Conservation (phyloP, 2,329 filamentous ascomycete species). For the Beauveria sp. region DNA sequence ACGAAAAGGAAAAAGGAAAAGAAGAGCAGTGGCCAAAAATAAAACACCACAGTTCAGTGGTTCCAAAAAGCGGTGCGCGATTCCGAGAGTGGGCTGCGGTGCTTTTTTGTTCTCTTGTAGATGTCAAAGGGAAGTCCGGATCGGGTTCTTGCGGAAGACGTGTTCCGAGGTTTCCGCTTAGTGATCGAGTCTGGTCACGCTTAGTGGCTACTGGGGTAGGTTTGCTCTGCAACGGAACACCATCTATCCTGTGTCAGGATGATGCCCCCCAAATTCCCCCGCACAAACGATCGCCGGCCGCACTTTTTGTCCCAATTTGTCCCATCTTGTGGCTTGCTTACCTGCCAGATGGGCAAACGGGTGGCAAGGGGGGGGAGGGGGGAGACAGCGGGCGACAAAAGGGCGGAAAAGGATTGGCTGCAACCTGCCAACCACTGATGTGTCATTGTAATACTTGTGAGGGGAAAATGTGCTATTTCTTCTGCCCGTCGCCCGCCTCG, state of each 20-base stretch:
- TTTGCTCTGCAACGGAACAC: too few relatives aligned
- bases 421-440: not conserved
- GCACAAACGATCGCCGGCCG: not conserved
- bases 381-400: not conserved
- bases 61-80: not conserved
- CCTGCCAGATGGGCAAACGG: not conserved
- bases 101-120: not conserved
- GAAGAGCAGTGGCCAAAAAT: not conserved
- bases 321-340: not conserved
- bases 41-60: not conserved
- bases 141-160: not conserved
- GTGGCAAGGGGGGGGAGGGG: not conserved
- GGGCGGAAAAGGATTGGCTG: not conserved
- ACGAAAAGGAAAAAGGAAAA: not conserved
- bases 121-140: constrained; percentile 1
- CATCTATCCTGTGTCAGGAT: too few relatives aligned
- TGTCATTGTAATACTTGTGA: not conserved
- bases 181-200: not conserved
- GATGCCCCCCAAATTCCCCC: not conserved
- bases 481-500: not conserved
- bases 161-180: constrained; percentile 2
- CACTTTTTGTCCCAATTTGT: too few relatives aligned
- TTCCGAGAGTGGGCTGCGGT: constrained; percentile 4
- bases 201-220: not conserved
- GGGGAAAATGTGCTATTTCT: not conserved